These are phyloP conservation scores for Neurospora sp. DNA, from an alignment of 495 filamentous ascomycete species.

Conservation along the genomic window DNA sequence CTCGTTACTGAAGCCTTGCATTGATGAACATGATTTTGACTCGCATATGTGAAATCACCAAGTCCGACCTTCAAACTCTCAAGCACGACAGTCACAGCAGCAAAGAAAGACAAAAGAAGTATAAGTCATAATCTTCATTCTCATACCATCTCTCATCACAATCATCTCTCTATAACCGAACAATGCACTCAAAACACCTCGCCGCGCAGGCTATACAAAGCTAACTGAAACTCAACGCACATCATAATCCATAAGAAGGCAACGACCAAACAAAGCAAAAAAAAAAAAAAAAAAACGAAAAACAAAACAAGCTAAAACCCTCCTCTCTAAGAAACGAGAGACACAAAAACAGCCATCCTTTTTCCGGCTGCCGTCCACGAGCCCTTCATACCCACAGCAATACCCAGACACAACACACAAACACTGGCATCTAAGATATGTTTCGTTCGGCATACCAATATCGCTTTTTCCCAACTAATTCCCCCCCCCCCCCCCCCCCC, in stretches of 20 bases:
- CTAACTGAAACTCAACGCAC: background rate
- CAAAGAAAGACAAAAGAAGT: background rate
- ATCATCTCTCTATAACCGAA: background rate
- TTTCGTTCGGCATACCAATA: constrained; percentile 20
- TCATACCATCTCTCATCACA: background rate
- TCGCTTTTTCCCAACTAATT: background rate
- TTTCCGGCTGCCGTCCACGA: background rate
- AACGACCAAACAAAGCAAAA: background rate
- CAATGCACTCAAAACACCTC: background rate
- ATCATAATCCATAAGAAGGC: background rate
- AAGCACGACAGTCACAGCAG: background rate
- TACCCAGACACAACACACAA: background rate
- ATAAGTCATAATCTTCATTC: background rate
- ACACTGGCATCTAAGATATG: background rate
- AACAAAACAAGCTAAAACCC: background rate
- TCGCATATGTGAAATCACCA: too few relatives aligned
- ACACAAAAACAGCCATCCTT: background rate
- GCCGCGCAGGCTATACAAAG: background rate
- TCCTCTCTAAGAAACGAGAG: background rate
- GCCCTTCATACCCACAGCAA: background rate
- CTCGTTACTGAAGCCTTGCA: too few relatives aligned
- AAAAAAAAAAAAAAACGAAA: background rate
- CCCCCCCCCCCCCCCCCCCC: too few relatives aligned
- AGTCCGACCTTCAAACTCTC: too few relatives aligned
- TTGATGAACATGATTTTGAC: too few relatives aligned